A percentile compares a stretch with the other conserved stretches of the same genome.
Conservation (phyloP, 192 early-diverging fungal species). For the Coemansia sp. region DNA sequence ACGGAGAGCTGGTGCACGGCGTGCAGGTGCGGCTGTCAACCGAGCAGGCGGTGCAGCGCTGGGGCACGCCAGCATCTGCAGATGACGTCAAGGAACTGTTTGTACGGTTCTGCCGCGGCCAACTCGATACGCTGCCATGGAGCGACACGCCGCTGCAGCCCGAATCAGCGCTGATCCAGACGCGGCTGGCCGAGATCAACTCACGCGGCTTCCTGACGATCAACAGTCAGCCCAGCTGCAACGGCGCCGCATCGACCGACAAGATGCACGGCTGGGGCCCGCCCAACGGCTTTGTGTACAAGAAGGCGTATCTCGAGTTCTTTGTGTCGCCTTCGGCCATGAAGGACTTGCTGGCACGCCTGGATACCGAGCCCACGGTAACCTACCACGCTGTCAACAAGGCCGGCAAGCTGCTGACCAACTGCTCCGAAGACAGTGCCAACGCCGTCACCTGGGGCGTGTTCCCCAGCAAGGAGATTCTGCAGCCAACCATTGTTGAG, state of each 20-base stretch:
- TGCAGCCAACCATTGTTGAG: constrained; percentile 96
- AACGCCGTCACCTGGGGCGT: constrained; percentile 99
- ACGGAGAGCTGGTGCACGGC: constrained; percentile 75
- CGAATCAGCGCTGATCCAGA: constrained; percentile 75
- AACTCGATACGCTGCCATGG: constrained; percentile 88
- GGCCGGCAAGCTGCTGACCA: constrained; percentile 85
- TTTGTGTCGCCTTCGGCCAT: constrained; percentile 76
- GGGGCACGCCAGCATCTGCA: constrained; percentile 69
- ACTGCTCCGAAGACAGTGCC: constrained; percentile 78
- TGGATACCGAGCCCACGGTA: constrained; percentile 60
- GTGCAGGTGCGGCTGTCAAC: constrained; percentile 80
- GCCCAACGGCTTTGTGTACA: constrained; percentile 91
- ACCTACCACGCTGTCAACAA: constrained; percentile 92
- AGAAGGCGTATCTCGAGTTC: constrained; percentile 97
- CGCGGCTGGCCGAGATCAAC: constrained; percentile 69
- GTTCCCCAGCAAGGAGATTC: constrained; percentile 94
- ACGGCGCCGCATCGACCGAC: constrained; percentile 79
- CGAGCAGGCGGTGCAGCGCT: constrained; percentile 70
- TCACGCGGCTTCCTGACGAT: constrained; percentile 87
- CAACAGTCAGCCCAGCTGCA: constrained; percentile 93
- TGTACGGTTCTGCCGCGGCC: constrained; percentile 76
- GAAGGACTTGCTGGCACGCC: constrained; percentile 58
- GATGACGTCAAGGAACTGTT: constrained; percentile 76
- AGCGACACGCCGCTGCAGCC: constrained; percentile 73
- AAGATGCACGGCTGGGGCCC: constrained; percentile 91